These are phyloP conservation scores for Aspergillus tubingensis DNA, from an alignment of 2,329 filamentous ascomycete genomes.

Conservation along the genomic window DNA sequence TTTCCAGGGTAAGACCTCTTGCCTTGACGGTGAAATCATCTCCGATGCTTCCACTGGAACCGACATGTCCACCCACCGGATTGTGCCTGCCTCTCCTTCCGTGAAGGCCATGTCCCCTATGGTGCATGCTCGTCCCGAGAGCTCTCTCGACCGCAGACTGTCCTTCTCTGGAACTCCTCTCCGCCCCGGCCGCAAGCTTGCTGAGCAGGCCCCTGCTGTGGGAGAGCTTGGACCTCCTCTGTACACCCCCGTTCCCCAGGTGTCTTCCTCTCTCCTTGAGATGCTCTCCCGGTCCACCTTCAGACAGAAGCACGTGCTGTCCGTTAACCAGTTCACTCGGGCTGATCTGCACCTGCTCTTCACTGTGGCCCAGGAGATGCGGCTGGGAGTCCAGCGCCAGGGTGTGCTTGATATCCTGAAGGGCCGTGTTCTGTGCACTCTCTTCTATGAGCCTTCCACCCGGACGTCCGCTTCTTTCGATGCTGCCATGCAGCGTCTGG, in stretches of 20 bases:
- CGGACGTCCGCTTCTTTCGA: slow-evolving; percentile 95
- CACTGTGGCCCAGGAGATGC: slow-evolving; percentile 97
- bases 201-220: slow-evolving; percentile 29
- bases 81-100: slow-evolving; percentile 56
- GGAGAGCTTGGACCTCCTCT: slow-evolving; percentile 45
- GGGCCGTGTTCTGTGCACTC: slow-evolving; percentile 80
- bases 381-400: slow-evolving; percentile 87
- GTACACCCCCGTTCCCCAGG: slow-evolving; percentile 54
- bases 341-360: slow-evolving; percentile 90
- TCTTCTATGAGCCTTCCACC: slow-evolving; percentile 98
- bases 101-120: slow-evolving; percentile 53
- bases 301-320: slow-evolving; percentile 86
- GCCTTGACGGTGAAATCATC: slow-evolving; percentile 68
- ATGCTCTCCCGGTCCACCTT: slow-evolving; percentile 80
- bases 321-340: slow-evolving; percentile 85
- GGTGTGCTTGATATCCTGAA: slow-evolving; percentile 85
- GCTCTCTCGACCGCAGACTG: slow-evolving; percentile 38
- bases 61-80: slow-evolving; percentile 72
- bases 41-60: slow-evolving; percentile 62
- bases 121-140: slow-evolving; percentile 40
- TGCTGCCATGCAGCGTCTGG: slow-evolving; percentile 96
- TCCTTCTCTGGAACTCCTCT: slow-evolving; percentile 43
- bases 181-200: slow-evolving; percentile 28
- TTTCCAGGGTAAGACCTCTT: slow-evolving; percentile 73
- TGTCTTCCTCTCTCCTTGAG: slow-evolving; percentile 62